Evolutionary conservation across 345 rosid genomes (phyloP), one percentile per base, ranked within the genome.

Genomic region (Eucalyptus erythrocorys): DNA sequence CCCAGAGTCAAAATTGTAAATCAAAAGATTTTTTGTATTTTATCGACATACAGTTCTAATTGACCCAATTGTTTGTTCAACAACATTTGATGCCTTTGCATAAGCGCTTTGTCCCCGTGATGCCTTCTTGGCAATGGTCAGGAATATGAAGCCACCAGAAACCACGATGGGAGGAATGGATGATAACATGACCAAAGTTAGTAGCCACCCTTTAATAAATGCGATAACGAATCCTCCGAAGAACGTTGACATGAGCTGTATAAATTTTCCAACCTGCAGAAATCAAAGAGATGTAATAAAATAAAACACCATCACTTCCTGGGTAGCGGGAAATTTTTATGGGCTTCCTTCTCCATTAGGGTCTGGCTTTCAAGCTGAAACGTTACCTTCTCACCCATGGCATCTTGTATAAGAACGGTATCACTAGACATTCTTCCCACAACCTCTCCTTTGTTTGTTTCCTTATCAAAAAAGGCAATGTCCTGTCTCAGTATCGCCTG

Each of bases 371-470:
- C 71, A 49, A 49, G 49, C 45, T 43, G 16, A 13, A 85, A 37
- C 43, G 30, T 85, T 91, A 97, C 99, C 96, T 96, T 97, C 90
- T 97, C 99, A 17, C 98, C 99, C 98, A 97, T 97, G 57, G 99
- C 99, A 30, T 97, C 98, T 91, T 96, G 98, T 87, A 97, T 97
- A 48, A 97, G 95, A 80, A 95, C 98, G 10, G 98, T 97, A 91
- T 97, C 99, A 43, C 99, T 98, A 9, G 99, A 97, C 99, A 97
- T 97, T 91, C 99, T 95, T 34, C 98, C 95, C 17, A 97, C 92
- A 37, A 97, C 98, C 93, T 97, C 99, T 22, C 99, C 98, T 0
- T 98, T 95, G 90, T 94, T 97, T 34, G 98, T 93, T 92, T 96
- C 98, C 81, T 92, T 90, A 45, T 97, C 99, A 85, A 97, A 97